These are phyloP conservation scores for Mycena epipterygia DNA, from an alignment of 768 basidiomycete species.

Conservation along the genomic window DNA sequence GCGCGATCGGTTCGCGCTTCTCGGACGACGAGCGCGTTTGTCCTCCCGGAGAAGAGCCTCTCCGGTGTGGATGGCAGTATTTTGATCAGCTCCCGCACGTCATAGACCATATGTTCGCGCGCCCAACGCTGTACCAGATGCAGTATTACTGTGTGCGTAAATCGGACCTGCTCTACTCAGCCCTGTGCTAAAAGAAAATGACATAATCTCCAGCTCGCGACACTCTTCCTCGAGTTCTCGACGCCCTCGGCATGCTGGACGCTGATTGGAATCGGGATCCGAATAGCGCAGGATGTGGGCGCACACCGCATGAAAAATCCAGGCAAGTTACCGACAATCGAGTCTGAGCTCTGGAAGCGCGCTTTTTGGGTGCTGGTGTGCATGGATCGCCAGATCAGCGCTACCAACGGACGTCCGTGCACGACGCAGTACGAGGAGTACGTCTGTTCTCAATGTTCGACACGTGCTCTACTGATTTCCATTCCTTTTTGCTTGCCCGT, in stretches of 20 bases:
- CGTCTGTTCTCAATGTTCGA: constrained; percentile 63
- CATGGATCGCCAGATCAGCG: constrained; percentile 61
- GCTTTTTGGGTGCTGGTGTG: too few relatives aligned
- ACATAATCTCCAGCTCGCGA: constrained; percentile 55
- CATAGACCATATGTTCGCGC: not conserved
- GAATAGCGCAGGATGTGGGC: constrained; percentile 24
- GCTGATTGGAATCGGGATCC: constrained; percentile 61
- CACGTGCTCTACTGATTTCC: not conserved
- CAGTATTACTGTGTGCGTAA: not conserved
- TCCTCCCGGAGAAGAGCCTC: not conserved
- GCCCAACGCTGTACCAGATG: not conserved
- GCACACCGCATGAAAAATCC: constrained; percentile 45
- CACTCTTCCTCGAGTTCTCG: constrained; percentile 65
- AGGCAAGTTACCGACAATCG: constrained; percentile 55
- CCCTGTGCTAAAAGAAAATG: too few relatives aligned
- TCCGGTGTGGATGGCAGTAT: constrained; percentile 74
- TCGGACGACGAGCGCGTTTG: too few relatives aligned
- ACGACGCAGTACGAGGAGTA: not conserved
- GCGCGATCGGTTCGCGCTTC: too few relatives aligned
- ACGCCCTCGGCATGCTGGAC: constrained; percentile 77
- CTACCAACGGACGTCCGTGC: constrained; percentile 66
- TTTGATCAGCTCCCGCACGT: too few relatives aligned
- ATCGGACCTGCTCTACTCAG: too few relatives aligned
- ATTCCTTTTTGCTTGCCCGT: not conserved
- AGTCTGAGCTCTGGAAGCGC: too few relatives aligned